A percentile compares a stretch with the other conserved stretches of the same genome.
phyloP scores from a whole-genome alignment of 768 basidiomycete species.

The Lactarius akahatsu region DNA sequence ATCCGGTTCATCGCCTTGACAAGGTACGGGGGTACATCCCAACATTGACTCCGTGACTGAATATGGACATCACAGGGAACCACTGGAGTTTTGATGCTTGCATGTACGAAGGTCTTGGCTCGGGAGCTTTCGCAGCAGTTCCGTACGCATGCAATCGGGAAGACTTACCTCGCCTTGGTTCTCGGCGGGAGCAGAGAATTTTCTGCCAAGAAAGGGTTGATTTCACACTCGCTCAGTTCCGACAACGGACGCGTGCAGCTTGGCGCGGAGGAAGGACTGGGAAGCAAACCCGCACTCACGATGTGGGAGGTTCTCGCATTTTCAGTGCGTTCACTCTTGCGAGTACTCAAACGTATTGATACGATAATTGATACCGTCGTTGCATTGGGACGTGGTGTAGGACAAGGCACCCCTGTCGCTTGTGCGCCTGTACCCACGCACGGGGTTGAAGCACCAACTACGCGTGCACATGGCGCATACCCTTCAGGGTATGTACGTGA shows the following conservation, averaged over 20 bases:
- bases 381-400: neutral
- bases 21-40: constrained; percentile 21
- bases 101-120: constrained; percentile 20
- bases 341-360: neutral
- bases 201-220: constrained; percentile 9
- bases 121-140: constrained; percentile 28
- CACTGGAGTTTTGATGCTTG: constrained; percentile 26
- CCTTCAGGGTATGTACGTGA: constrained; percentile 17
- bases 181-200: constrained; percentile 12
- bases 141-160: constrained; percentile 18
- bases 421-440: constrained; percentile 24
- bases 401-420: constrained; percentile 24
- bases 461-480: constrained; percentile 27
- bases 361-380: neutral
- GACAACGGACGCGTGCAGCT: constrained; percentile 24
- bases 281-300: constrained; percentile 19
- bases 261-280: neutral
- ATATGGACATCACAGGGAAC: constrained; percentile 19
- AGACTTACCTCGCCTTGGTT: constrained; percentile 28
- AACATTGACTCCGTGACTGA: neutral
- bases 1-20: constrained; percentile 30
- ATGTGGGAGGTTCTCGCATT: constrained; percentile 28
- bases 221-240: constrained; percentile 8
- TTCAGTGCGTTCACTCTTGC: constrained; percentile 19
- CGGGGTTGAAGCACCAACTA: constrained; percentile 30